These are phyloP conservation scores for Cryptococcus amylolentus DNA, from an alignment of 1,284 basidiomycete species.

Conservation along the genomic window DNA sequence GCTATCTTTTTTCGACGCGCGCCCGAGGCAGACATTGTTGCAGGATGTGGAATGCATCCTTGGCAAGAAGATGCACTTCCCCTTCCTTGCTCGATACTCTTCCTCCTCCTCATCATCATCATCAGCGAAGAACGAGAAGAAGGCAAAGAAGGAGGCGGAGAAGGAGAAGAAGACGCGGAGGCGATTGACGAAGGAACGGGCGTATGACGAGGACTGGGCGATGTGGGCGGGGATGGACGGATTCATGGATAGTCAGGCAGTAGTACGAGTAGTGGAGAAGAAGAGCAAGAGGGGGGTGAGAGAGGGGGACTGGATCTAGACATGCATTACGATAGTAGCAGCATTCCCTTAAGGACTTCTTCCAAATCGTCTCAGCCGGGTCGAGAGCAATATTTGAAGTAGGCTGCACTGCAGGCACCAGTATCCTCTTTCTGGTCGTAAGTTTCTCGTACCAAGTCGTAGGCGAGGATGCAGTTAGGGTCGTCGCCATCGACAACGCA, in stretches of 20 bases:
- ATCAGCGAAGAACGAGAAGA: conserved; percentile 3
- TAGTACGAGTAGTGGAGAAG: conserved; percentile 1
- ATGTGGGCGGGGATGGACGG: conserved; percentile 12
- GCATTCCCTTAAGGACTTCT: no score
- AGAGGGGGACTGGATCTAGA: conserved; percentile 29
- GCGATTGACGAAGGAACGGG: conserved; percentile 19
- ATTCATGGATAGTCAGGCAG: conserved; percentile 11
- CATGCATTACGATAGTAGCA: no score
- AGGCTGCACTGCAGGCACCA: no score
- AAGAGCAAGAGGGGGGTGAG: conserved; percentile 19
- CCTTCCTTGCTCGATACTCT: conserved; percentile 13
- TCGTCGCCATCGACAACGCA: no score
- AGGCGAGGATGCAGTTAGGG: no score
- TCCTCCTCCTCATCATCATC: background rate
- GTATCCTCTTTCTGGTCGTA: no score
- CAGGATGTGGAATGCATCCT: conserved; percentile 29
- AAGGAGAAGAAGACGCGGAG: conserved; percentile 9
- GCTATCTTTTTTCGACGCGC: conserved; percentile 25
- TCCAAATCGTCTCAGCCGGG: no score
- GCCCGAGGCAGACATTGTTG: conserved; percentile 23
- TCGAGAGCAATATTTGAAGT: no score
- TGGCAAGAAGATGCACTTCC: conserved; percentile 31
- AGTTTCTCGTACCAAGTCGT: no score
- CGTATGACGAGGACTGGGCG: conserved; percentile 7
- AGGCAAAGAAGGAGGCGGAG: conserved; percentile 5